These are phyloP conservation scores for Aspergillus sergii DNA, from an alignment of 2,329 filamentous ascomycete species.

Conservation along the genomic window DNA sequence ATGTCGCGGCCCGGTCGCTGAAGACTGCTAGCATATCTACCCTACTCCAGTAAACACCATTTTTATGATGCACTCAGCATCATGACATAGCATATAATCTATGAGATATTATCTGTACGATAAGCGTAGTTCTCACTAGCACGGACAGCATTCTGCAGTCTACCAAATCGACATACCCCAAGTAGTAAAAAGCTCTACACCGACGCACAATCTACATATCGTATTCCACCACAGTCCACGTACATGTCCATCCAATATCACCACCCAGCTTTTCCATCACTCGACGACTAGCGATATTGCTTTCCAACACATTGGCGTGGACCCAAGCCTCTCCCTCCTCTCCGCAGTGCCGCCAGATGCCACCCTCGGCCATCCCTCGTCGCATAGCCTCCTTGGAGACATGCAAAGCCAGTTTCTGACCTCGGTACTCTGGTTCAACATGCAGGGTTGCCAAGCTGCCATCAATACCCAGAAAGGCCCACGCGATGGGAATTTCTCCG, in stretches of 20 bases:
- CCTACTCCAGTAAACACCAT: background rate
- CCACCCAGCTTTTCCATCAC: slow-evolving; percentile 51
- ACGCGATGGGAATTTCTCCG: slow-evolving; percentile 36
- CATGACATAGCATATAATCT: background rate
- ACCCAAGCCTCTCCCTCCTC: slow-evolving; percentile 29
- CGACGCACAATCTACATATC: background rate
- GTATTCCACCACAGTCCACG: slow-evolving; percentile 42
- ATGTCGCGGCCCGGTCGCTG: background rate
- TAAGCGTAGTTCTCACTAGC: background rate
- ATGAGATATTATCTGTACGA: background rate
- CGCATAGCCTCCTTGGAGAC: slow-evolving; percentile 39
- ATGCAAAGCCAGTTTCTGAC: slow-evolving; percentile 36
- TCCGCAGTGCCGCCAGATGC: slow-evolving; percentile 22
- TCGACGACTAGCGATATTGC: slow-evolving; percentile 41
- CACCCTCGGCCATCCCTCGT: slow-evolving; percentile 25
- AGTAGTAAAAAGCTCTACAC: background rate
- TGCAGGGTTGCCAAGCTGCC: slow-evolving; percentile 42
- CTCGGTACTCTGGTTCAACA: slow-evolving; percentile 46
- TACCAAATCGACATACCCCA: too few relatives aligned
- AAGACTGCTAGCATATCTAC: too few relatives aligned
- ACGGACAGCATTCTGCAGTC: background rate
- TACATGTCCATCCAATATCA: slow-evolving; percentile 34
- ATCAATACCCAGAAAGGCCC: slow-evolving; percentile 44
- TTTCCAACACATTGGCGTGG: slow-evolving; percentile 42
- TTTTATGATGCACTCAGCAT: background rate